Conservation (phyloP, 306 rosid species). For the Fagus crenata region DNA sequence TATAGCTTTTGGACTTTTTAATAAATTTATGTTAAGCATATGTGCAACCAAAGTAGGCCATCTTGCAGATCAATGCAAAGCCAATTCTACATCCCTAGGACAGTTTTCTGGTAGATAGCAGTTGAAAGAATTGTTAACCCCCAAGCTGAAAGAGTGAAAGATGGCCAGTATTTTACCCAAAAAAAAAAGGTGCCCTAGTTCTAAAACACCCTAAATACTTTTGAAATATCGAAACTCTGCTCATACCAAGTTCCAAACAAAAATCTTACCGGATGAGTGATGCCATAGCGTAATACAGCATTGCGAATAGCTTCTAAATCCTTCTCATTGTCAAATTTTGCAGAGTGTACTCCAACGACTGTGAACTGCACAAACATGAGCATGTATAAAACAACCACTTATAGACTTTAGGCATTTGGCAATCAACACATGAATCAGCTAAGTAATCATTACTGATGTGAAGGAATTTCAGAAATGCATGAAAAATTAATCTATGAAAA, state of each 20-base stretch:
- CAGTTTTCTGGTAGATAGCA: not conserved
- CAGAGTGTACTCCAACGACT: constrained; percentile 97
- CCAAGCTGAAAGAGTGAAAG: not conserved
- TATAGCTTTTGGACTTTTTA: not conserved
- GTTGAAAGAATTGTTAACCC: not conserved
- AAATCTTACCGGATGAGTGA: constrained; percentile 85
- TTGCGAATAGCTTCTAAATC: constrained; percentile 96
- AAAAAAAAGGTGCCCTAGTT: not conserved
- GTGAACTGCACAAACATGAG: constrained; percentile 54
- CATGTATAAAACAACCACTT: constrained; percentile 11
- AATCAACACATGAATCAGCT: constrained; percentile 10
- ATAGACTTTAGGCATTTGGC: constrained; percentile 20
- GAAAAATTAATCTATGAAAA: not conserved
- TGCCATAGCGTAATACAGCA: constrained; percentile 88
- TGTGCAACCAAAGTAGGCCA: not conserved
- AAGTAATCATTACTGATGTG: constrained; percentile 21
- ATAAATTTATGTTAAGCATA: not conserved
- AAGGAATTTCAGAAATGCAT: constrained; percentile 16
- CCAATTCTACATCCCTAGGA: not conserved
- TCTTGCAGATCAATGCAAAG: not conserved
- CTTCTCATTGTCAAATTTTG: constrained; percentile 94
- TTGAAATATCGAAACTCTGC: not conserved
- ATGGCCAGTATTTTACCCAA: not conserved
- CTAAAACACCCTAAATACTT: not conserved
- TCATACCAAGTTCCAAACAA: constrained; percentile 2